Evolutionary conservation across 1,139 yeast species (phyloP).

Genomic region (Groenewaldozyma auringiensis): DNA sequence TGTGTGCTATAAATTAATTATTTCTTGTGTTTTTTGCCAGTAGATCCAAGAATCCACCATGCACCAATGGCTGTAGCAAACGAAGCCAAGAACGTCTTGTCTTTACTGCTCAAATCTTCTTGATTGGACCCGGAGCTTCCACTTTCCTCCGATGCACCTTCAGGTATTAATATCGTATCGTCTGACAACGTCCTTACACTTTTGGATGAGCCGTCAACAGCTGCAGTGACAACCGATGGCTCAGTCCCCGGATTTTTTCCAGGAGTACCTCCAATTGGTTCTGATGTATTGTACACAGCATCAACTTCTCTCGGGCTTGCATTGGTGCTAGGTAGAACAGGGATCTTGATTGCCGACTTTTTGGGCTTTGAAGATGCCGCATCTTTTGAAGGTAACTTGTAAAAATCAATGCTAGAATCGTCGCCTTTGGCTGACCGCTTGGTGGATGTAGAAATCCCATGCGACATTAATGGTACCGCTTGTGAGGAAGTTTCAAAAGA

Average conservation of each 20-base stretch:
- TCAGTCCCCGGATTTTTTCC: slow-evolving; percentile 15
- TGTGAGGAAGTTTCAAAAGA: slow-evolving; percentile 27
- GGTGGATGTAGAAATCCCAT: not conserved
- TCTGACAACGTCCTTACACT: slow-evolving; percentile 15
- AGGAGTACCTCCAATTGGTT: slow-evolving; percentile 22
- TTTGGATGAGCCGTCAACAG: slow-evolving; percentile 3
- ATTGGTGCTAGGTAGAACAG: slow-evolving; percentile 28
- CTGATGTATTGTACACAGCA: slow-evolving; percentile 20
- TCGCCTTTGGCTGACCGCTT: slow-evolving; percentile 33
- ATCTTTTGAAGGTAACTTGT: slow-evolving; percentile 30
- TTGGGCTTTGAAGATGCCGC: slow-evolving; percentile 18
- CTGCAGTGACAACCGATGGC: slow-evolving; percentile 12
- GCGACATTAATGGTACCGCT: not conserved
- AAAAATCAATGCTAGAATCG: slow-evolving; percentile 36
- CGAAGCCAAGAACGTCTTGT: slow-evolving; percentile 26
- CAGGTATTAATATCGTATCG: slow-evolving; percentile 15
- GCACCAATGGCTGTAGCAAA: slow-evolving; percentile 28
- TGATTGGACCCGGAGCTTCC: slow-evolving; percentile 5
- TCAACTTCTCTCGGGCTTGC: slow-evolving; percentile 17
- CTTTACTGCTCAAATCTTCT: slow-evolving; percentile 15
- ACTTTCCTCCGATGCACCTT: slow-evolving; percentile 5
- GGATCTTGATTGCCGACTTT: slow-evolving; percentile 31
- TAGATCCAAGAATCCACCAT: slow-evolving; percentile 29
- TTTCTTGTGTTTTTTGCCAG: slow-evolving; percentile 14
- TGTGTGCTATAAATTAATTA: not conserved